These are phyloP conservation scores for Hydnomerulius pinastri DNA, from an alignment of 768 basidiomycete species.

Conservation along the genomic window DNA sequence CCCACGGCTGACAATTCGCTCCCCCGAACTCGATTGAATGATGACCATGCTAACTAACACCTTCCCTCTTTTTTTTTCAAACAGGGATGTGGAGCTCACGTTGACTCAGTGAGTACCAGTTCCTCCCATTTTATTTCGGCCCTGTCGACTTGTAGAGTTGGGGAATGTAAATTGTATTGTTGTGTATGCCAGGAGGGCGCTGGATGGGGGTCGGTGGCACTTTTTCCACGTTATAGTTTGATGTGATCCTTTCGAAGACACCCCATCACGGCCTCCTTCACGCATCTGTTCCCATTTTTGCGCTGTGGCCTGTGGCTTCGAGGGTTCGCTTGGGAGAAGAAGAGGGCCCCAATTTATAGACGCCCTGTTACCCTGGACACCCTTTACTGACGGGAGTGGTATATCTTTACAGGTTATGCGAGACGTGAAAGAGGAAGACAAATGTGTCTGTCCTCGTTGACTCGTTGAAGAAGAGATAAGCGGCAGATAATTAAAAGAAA, in stretches of 20 bases:
- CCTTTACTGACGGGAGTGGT: conserved; percentile 22
- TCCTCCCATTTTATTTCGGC: no score
- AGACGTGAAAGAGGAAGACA: conserved; percentile 50
- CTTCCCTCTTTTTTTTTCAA: no score
- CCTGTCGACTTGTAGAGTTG: conserved; percentile 14
- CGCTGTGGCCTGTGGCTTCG: conserved; percentile 9
- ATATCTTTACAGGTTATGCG: conserved; percentile 45
- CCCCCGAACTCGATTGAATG: neutral
- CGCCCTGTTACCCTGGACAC: conserved; percentile 25
- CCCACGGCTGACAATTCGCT: conserved; percentile 2
- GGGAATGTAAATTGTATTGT: conserved; percentile 15
- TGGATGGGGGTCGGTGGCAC: conserved; percentile 9
- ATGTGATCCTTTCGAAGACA: conserved; percentile 38
- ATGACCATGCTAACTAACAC: conserved; percentile 7
- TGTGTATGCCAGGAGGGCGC: conserved; percentile 5
- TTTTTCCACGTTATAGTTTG: conserved; percentile 33
- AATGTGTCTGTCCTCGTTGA: conserved; percentile 43
- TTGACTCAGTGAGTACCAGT: conserved; percentile 63
- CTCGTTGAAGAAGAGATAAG: conserved; percentile 11
- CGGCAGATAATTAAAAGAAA: conserved; percentile 16
- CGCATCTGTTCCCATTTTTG: conserved; percentile 17
- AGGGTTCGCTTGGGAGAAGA: conserved; percentile 24
- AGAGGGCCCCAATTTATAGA: conserved; percentile 25
- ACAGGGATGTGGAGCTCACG: conserved; percentile 74
- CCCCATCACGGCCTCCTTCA: conserved; percentile 30